Evolutionary conservation across 2,329 filamentous ascomycete species (phyloP), one percentile per base, ranked within the genome.

Genomic region (Leptographium wingfieldii): DNA sequence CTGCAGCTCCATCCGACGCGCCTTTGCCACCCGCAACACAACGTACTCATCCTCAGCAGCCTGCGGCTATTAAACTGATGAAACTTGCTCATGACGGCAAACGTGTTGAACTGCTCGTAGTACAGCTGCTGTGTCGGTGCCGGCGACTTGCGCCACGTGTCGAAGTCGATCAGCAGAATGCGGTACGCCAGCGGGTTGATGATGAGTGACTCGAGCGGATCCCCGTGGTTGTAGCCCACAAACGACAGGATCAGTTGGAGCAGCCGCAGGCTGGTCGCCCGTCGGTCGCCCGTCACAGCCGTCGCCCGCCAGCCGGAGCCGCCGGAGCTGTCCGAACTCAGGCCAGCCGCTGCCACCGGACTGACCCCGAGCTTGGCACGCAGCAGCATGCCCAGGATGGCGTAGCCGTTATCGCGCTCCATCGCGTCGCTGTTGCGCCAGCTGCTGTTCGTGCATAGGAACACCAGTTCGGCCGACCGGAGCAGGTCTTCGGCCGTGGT

Each of bases 361-460:
- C 69, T 68, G 57, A 79, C 78, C 5, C 87, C 87, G 38, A 96
- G 77, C 70, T 96, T 96, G 59, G 89, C 88, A 59, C 90, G 85
- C 29, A 99, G 74, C 22, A 97, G 79, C 71, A 91, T 84, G 49
- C 88, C 88, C 57, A 99, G 75, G 43, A 97, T 88, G 31, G 89
- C 87, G 69, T 96, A 99, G 0, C 92, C 95, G 66, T 95, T 94
- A 62, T 95, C 91, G 67, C 89, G 86, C 71, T 99, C 94, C 88
- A 99, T 96, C 31, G 94, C 92, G 70, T 99, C 95, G 66, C 94
- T 97, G 65, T 97, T 97, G 64, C 94, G 83, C 94, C 95, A 99
- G 69, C 88, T 97, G 64, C 88, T 87, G 65, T 88, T 87, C 56
- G 96, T 88, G 62, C 89, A 90, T 64, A 88, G 84, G 63, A 96